phyloP scores from a whole-genome alignment of 495 filamentous ascomycete genomes.

The Penicillium cataractarum region DNA sequence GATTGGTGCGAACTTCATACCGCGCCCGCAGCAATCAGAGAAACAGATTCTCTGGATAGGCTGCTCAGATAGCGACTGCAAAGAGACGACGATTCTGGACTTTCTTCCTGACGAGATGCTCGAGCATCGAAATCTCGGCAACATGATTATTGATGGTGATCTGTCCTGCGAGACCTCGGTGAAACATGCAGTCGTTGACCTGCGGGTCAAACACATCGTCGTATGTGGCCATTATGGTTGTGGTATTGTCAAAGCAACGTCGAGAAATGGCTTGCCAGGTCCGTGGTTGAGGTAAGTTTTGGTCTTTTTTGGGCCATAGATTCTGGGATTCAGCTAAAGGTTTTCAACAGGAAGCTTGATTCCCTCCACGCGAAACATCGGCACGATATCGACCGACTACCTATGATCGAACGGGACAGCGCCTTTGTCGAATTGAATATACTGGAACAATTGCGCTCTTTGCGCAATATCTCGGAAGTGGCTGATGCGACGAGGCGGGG shows the following conservation, averaged over 20 bases:
- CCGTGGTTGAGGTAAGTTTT: conserved; percentile 26
- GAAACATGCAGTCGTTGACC: conserved; percentile 37
- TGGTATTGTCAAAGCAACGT: conserved; percentile 35
- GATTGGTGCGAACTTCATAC: conserved; percentile 31
- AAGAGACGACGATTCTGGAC: conserved; percentile 39
- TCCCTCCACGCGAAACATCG: conserved; percentile 18
- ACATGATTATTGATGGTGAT: conserved; percentile 42
- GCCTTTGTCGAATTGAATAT: conserved; percentile 32
- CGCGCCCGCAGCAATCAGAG: conserved; percentile 25
- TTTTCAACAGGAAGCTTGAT: conserved; percentile 19
- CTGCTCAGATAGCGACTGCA: conserved; percentile 42
- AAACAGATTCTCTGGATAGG: conserved; percentile 50
- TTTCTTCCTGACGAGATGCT: conserved; percentile 42
- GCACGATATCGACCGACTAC: conserved; percentile 19
- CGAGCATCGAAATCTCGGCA: conserved; percentile 46
- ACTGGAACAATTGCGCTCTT: conserved; percentile 25
- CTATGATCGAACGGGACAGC: conserved; percentile 16
- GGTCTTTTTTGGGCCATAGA: not conserved
- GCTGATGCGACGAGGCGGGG: conserved; percentile 16
- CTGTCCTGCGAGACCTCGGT: conserved; percentile 37
- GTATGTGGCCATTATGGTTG: conserved; percentile 51
- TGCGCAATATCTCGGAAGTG: conserved; percentile 23
- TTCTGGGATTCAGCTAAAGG: conserved; percentile 8
- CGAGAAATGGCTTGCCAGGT: conserved; percentile 23
- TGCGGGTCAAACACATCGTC: conserved; percentile 46